Evolutionary conservation across 75 land plant species (phyloP).

Genomic region (Pseudotsuga menziesii): DNA sequence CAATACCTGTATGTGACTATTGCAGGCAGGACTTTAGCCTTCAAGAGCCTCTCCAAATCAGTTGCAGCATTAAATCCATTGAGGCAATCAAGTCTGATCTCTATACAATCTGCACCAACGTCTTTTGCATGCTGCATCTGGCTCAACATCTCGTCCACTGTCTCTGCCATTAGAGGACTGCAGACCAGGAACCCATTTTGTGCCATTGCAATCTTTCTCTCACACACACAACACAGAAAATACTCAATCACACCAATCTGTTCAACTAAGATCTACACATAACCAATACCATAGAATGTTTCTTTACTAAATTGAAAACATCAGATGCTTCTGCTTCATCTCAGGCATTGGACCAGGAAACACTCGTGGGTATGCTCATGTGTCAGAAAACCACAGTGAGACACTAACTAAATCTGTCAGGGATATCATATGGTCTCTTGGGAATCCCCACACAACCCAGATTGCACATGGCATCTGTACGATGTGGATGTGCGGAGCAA

Average conservation of each 20-base stretch:
- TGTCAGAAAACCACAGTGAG: too few relatives aligned
- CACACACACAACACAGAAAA: background rate
- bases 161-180: conserved; percentile 42
- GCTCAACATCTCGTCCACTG: conserved; percentile 34
- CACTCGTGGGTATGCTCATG: too few relatives aligned
- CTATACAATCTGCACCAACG: conserved; percentile 62
- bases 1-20: conserved; percentile 57
- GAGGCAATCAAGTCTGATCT: conserved; percentile 49
- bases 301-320: too few relatives aligned
- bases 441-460: too few relatives aligned
- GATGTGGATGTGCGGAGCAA: too few relatives aligned
- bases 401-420: too few relatives aligned
- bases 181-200: conserved; percentile 32
- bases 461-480: too few relatives aligned
- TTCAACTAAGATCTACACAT: too few relatives aligned
- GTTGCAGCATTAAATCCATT: conserved; percentile 15
- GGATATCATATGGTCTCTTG: too few relatives aligned
- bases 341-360: too few relatives aligned
- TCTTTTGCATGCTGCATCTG: conserved; percentile 44
- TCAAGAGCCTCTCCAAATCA: conserved; percentile 36
- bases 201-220: conserved; percentile 3
- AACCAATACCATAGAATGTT: too few relatives aligned
- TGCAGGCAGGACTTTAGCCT: conserved; percentile 33
- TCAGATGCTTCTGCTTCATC: too few relatives aligned
- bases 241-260: background rate